These are phyloP conservation scores for Zoysia japonica DNA, from an alignment of 176 grass and related monocot genomes.

Conservation along the genomic window DNA sequence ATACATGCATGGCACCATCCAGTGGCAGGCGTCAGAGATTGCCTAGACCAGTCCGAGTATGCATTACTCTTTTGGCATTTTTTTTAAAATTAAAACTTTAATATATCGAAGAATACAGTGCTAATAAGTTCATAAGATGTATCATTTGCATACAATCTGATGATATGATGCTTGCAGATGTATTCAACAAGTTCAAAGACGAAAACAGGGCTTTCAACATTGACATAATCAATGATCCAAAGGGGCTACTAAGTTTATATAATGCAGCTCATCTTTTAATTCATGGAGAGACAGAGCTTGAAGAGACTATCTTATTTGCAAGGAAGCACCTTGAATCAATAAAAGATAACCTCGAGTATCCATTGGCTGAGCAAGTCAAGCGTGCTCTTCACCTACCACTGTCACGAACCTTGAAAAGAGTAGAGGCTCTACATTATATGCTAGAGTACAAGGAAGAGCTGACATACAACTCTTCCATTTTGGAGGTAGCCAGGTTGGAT, in stretches of 20 bases:
- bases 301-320: neutral
- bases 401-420: neutral
- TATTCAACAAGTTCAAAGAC: conserved; percentile 25
- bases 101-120: no score
- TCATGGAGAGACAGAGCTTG: neutral
- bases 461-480: neutral
- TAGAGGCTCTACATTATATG: conserved; percentile 13
- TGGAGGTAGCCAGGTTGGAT: conserved; percentile 42
- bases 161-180: conserved; percentile 9
- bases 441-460: conserved; percentile 1
- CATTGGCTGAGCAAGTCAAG: neutral
- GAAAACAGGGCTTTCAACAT: neutral
- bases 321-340: neutral
- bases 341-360: neutral
- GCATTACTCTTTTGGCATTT: no score
- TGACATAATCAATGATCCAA: conserved; percentile 18
- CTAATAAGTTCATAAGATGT: no score
- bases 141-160: no score
- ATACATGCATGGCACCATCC: no score
- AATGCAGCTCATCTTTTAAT: conserved; percentile 17
- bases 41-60: no score
- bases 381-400: conserved; percentile 32
- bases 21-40: no score
- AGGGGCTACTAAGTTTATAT: conserved; percentile 24
- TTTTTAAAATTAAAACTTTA: no score